Evolutionary conservation across 345 rosid species (phyloP).

Genomic region (Microcos paniculata): DNA sequence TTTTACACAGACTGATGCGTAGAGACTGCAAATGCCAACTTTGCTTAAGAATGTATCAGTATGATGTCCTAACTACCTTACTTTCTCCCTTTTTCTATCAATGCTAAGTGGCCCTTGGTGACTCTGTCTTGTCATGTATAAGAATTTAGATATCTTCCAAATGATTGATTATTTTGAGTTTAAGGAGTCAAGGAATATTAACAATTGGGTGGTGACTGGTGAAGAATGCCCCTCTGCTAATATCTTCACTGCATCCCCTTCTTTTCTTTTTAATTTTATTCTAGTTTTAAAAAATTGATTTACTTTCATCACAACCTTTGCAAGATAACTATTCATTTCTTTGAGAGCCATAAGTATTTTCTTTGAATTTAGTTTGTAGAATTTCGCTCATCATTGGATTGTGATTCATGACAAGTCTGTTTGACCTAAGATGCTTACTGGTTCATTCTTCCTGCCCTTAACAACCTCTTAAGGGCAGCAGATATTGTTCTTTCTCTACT

Average conservation of each 20-base stretch:
- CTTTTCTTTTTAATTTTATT: neutral
- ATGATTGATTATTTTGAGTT: neutral
- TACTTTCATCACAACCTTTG: neutral
- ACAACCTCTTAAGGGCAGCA: too few species aligned
- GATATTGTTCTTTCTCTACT: neutral
- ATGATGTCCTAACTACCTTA: neutral
- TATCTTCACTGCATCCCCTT: neutral
- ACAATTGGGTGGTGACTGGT: neutral
- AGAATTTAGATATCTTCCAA: neutral
- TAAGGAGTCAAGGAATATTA: neutral
- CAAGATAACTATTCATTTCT: neutral
- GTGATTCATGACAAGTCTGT: neutral
- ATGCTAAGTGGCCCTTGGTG: neutral
- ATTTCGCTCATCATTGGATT: neutral
- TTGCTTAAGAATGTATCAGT: neutral
- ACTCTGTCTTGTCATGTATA: neutral
- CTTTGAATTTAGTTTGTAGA: neutral
- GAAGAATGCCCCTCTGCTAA: neutral
- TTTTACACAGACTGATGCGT: neutral
- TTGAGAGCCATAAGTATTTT: neutral
- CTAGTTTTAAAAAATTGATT: neutral
- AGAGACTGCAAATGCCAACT: neutral
- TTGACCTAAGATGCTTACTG: neutral
- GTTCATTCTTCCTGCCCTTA: neutral
- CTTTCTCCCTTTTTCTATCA: slow-evolving; percentile 6